phyloP scores from a whole-genome alignment of 371 early-diverging fungal genomes.

The Mucor velutinosus region DNA sequence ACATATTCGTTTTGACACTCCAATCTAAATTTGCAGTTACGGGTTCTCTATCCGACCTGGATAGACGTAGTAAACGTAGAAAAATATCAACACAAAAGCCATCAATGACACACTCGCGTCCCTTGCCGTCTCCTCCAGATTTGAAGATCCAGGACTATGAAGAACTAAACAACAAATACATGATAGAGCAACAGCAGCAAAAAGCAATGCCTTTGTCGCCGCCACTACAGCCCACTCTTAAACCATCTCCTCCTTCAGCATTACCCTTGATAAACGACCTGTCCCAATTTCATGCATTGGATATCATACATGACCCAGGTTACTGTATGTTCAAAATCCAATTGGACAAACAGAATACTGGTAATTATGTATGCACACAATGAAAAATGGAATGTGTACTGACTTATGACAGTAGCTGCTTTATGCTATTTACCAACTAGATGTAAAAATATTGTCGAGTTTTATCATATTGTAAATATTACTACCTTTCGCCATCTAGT shows the following conservation, averaged over 20 bases:
- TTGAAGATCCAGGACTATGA: not conserved
- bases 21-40: conserved; percentile 15
- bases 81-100: conserved; percentile 6
- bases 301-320: conserved; percentile 25
- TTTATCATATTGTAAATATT: conserved; percentile 24
- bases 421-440: conserved; percentile 33
- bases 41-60: conserved; percentile 20
- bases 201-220: not conserved
- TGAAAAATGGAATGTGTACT: too few species aligned
- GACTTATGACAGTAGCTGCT: conserved; percentile 18
- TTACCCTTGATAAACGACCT: not conserved
- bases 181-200: conserved; percentile 1
- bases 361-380: not conserved
- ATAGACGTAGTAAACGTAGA: conserved; percentile 26
- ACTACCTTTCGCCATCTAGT: not conserved
- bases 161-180: not conserved
- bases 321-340: conserved; percentile 28
- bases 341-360: conserved; percentile 25
- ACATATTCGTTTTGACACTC: conserved; percentile 24
- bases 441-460: conserved; percentile 19
- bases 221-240: not conserved
- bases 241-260: not conserved
- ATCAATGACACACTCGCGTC: conserved; percentile 2
- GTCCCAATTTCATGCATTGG: not conserved
- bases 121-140: conserved; percentile 13